A percentile compares a stretch with the other conserved stretches of the same genome.
These are phyloP conservation scores for Cutaneotrichosporon spelunceum DNA, from an alignment of 1,284 basidiomycete species.

Conservation along the genomic window DNA sequence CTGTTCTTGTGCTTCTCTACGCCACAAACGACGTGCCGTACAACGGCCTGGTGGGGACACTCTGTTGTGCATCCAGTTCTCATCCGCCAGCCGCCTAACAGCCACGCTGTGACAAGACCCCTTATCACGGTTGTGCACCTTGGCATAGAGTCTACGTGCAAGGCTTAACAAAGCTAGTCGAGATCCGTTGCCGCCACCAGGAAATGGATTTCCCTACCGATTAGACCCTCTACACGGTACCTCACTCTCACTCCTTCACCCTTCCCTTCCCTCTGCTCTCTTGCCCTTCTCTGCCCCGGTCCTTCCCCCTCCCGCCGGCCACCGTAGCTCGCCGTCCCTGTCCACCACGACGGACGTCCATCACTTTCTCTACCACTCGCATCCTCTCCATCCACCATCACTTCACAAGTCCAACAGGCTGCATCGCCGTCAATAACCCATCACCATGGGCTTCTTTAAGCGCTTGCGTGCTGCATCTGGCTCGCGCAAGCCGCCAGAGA, in stretches of 20 bases:
- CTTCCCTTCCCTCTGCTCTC: neutral
- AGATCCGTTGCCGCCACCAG: neutral
- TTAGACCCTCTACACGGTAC: neutral
- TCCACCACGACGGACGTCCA: neutral
- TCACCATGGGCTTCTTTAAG: conserved; percentile 21
- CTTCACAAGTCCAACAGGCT: neutral
- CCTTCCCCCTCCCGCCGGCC: neutral
- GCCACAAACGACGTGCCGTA: neutral
- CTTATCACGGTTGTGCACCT: neutral
- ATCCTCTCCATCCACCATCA: neutral
- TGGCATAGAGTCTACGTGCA: neutral
- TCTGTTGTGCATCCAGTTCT: neutral
- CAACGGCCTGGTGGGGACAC: neutral
- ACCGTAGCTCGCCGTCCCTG: neutral
- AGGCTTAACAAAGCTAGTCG: neutral
- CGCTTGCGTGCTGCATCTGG: conserved; percentile 21
- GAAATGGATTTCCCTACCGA: neutral
- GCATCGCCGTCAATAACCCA: neutral
- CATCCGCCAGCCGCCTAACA: neutral
- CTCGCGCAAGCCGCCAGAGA: conserved; percentile 9
- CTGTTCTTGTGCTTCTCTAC: neutral
- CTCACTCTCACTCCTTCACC: neutral
- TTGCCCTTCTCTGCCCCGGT: neutral
- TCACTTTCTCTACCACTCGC: neutral
- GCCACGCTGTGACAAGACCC: neutral